Percentiles rank a stretch among this genome's conserved stretches.
Conservation (phyloP, 2,329 filamentous ascomycete species). For the Trichoderma sp. region DNA sequence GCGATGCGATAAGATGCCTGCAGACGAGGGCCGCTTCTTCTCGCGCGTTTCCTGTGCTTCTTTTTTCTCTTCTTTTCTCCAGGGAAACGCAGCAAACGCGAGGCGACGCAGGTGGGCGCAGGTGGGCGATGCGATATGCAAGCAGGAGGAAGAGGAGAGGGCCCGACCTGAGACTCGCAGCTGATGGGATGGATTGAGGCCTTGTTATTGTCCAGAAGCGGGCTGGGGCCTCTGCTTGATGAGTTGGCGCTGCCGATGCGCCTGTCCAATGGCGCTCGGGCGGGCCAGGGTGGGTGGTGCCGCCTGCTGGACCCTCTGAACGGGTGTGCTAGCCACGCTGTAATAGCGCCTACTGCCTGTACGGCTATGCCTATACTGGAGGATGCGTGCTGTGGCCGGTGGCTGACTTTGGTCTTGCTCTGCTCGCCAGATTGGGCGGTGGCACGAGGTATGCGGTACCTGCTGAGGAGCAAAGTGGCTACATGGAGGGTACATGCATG, state of each 20-base stretch:
- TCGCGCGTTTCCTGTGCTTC: background rate
- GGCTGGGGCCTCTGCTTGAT: conserved; percentile 36
- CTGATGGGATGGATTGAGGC: conserved; percentile 25
- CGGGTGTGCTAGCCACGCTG: conserved; percentile 24
- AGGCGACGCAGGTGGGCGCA: conserved; percentile 9
- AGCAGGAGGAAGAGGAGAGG: conserved; percentile 11
- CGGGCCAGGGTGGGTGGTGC: conserved; percentile 32
- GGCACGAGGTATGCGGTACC: background rate
- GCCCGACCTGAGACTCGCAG: background rate
- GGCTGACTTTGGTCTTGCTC: background rate
- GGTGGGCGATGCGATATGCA: conserved; percentile 10
- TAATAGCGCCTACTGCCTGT: background rate
- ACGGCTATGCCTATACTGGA: background rate
- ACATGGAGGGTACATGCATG: background rate
- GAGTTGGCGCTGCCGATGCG: conserved; percentile 44
- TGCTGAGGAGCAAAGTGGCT: background rate
- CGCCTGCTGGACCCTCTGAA: conserved; percentile 24
- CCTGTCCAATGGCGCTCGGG: conserved; percentile 40
- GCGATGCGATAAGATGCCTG: background rate
- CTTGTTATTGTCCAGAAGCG: conserved; percentile 41
- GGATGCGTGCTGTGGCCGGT: background rate
- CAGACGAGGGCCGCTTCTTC: background rate
- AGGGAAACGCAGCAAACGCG: background rate
- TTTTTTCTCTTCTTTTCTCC: background rate
- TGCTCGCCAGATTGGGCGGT: background rate